Evolutionary conservation across 805 yeast species (phyloP), one percentile per base, ranked within the genome.

Genomic region (Cyberlindnera mycetangii): DNA sequence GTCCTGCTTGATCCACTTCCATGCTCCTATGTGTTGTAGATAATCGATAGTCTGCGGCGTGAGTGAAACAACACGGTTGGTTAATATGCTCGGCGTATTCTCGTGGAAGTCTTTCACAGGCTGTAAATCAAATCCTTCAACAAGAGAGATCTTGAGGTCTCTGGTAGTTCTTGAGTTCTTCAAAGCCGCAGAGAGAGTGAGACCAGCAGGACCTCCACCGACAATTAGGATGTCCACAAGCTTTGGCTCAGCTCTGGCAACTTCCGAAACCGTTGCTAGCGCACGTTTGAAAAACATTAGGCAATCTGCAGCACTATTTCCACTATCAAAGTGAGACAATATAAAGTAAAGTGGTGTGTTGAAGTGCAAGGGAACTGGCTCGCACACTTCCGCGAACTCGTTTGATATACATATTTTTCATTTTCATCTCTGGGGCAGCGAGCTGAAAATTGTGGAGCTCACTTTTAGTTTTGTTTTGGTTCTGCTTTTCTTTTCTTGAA

Each of bases 151-250:
- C 37, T 72, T 71, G 35, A 89, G 72, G 39, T 77, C 69, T 22
- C 66, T 69, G 4, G 96, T 76, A 17, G 72, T 61, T 3, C 83
- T 79, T 1, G 89, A 83, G 52, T 74, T 72, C 60, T 86, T 85
- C 45, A 92, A 66, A 0, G 95, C 95, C 0, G 96, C 76, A 5
- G 93, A 82, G 30, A 93, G 68, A 2, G 96, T 83, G 45, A 93
- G 68, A 0, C 99, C 99, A 1, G 98, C 98, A 1, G 98, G 97
- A 0, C 99, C 99, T 7, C 95, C 98, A 30, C 99, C 99, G 30
- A 93, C 85, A 42, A 93, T 85, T 7, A 88, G 82, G 17, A 93
- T 78, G 64, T 92, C 97, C 22, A 75, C 68, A 22, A 59, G 43
- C 44, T 66, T 64, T 1, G 38, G 43, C 31, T 27, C 18, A 2